These are phyloP conservation scores for Entoloma clypeatum DNA, from an alignment of 1,284 basidiomycete genomes.

Conservation along the genomic window DNA sequence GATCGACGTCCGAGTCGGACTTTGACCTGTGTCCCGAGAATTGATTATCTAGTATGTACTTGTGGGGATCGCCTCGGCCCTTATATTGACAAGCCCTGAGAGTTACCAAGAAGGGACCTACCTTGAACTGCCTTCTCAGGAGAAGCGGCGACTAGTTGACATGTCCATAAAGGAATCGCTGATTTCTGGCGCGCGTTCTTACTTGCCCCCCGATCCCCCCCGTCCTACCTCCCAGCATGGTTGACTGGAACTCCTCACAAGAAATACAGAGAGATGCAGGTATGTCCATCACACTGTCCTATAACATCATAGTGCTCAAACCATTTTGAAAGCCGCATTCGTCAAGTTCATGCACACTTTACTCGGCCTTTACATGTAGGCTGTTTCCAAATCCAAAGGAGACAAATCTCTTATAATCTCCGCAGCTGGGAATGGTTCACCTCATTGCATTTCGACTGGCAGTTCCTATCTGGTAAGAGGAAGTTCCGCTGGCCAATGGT, in stretches of 20 bases:
- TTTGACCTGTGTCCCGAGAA: too few species aligned
- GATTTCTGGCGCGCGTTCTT: conserved; percentile 15
- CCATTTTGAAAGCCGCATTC: conserved; percentile 46
- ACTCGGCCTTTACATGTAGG: conserved; percentile 65
- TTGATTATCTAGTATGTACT: too few species aligned
- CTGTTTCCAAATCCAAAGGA: conserved; percentile 9
- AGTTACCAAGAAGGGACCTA: too few species aligned
- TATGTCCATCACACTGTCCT: conserved; percentile 26
- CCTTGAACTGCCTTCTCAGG: too few species aligned
- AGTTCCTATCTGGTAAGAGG: conserved; percentile 55
- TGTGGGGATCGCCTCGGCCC: too few species aligned
- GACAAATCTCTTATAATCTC: background rate
- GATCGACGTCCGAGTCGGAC: too few species aligned
- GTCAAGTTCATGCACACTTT: conserved; percentile 63
- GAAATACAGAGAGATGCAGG: conserved; percentile 51
- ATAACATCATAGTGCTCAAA: conserved; percentile 13
- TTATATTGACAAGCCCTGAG: too few species aligned
- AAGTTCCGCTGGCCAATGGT: conserved; percentile 65
- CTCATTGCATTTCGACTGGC: conserved; percentile 67
- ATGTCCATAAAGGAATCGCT: conserved; percentile 13
- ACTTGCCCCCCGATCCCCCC: conserved; percentile 11
- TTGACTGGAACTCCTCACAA: conserved; percentile 52
- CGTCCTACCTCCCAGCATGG: conserved; percentile 36
- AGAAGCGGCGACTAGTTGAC: too few species aligned
- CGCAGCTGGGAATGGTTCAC: conserved; percentile 62